Evolutionary conservation across 2,329 filamentous ascomycete genomes (phyloP).

Genomic region (Leptodontidium sp.): DNA sequence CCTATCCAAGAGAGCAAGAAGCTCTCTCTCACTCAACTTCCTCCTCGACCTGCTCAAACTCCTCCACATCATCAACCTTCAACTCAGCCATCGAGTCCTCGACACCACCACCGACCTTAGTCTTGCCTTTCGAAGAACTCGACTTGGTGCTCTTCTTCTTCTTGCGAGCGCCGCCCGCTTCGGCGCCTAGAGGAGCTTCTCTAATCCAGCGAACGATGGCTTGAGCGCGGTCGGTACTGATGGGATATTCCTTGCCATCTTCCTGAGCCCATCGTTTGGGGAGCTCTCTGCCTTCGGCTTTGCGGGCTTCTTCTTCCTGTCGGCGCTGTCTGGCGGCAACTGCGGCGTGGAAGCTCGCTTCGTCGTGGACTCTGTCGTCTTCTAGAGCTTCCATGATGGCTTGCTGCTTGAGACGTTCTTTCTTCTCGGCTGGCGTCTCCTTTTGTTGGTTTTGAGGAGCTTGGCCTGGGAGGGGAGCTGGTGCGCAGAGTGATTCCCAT

Average conservation of each 20-base stretch:
- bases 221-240: slow-evolving; percentile 73
- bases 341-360: slow-evolving; percentile 69
- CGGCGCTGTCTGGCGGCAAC: slow-evolving; percentile 67
- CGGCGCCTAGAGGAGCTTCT: slow-evolving; percentile 57
- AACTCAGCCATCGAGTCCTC: slow-evolving; percentile 32
- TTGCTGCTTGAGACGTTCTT: slow-evolving; percentile 67
- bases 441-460: slow-evolving; percentile 47
- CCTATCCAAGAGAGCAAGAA: slow-evolving; percentile 2
- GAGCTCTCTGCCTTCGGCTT: slow-evolving; percentile 41
- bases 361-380: slow-evolving; percentile 73
- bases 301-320: slow-evolving; percentile 58
- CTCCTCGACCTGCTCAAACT: slow-evolving; percentile 42
- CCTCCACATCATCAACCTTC: slow-evolving; percentile 35
- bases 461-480: slow-evolving; percentile 59
- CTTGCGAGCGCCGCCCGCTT: slow-evolving; percentile 47
- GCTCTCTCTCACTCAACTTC: slow-evolving; percentile 42
- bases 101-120: slow-evolving; percentile 19
- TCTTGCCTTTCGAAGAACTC: slow-evolving; percentile 33
- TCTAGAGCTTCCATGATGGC: slow-evolving; percentile 72
- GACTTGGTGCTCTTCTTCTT: slow-evolving; percentile 48
- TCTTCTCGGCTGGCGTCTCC: slow-evolving; percentile 61
- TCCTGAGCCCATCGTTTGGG: slow-evolving; percentile 69
- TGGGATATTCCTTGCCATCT: slow-evolving; percentile 72
- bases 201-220: slow-evolving; percentile 75
- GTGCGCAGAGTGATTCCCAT: slow-evolving; percentile 77